Base-by-base conservation (phyloP, 305 asterid genomes). In the Fraxinus xanthoxyloides region DNA sequence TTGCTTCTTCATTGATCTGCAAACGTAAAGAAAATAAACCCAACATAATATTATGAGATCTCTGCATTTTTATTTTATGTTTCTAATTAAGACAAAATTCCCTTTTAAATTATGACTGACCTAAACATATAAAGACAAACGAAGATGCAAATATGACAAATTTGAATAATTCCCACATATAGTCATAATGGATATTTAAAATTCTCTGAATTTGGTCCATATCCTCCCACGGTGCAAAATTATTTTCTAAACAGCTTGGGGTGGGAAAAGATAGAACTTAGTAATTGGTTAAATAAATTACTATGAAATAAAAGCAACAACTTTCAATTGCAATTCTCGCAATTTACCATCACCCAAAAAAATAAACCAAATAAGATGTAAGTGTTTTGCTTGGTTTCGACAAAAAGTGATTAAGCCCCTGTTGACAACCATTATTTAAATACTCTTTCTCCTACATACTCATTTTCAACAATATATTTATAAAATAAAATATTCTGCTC, bases 1-100 rank as follows among this genome's bases (percentile, higher is more conserved):
- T 88, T 51, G 93, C 95, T 78, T 88, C 89, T 82, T 92, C 97
- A 72, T 91, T 90, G 82, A 92, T 87, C 97, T 91, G 90, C 28
- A 79, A 79, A 4, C 67, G 63, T 36, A 79, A 23, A 36, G 34
- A 69, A 67, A 67, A 26, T 7, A 34, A 34, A 8, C 31, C 63
- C 4, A 6, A 17, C 7, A 72, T 30, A 31, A 67, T 30, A 67
- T 67, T 26, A 13, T 13, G 75, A 67, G 10, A 67, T 15, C 21
- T 26, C 36, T 4, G 36, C 35, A 67, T 15, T 31, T 70, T 70
- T 70, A 31, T 26, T 3, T 72, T 72, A 9, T 8, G 43, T 69
- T 31, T 65, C 34, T 65, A 26, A 21, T 3, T 26, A 65, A 28
- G 24, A 28, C 43, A 30, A 69, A 28, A 72, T 32, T 32, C 75